phyloP scores from a whole-genome alignment of 495 filamentous ascomycete genomes.

The Hypoxylon rickii region DNA sequence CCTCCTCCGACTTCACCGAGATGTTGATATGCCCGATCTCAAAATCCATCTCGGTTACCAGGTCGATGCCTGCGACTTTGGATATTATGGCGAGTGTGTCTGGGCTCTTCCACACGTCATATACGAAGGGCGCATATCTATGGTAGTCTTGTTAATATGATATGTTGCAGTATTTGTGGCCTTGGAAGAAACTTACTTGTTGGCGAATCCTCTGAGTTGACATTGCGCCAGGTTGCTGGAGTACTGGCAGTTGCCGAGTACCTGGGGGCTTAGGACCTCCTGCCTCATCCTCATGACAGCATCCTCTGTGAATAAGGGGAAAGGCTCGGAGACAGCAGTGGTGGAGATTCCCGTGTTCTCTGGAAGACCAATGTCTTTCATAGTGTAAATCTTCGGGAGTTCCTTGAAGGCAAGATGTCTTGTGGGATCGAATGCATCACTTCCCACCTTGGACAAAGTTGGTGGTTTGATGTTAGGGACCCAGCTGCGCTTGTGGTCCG shows the following conservation, averaged over 20 bases:
- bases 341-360: constrained; percentile 64
- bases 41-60: constrained; percentile 71
- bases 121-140: constrained; percentile 59
- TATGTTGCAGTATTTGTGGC: not conserved
- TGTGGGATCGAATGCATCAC: constrained; percentile 41
- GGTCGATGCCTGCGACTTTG: constrained; percentile 73
- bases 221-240: constrained; percentile 67
- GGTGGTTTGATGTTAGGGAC: constrained; percentile 32
- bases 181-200: constrained; percentile 56
- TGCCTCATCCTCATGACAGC: constrained; percentile 67
- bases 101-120: constrained; percentile 71
- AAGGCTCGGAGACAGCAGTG: constrained; percentile 72
- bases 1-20: constrained; percentile 59
- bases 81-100: constrained; percentile 68
- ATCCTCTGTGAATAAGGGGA: constrained; percentile 70
- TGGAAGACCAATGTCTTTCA: constrained; percentile 63
- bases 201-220: constrained; percentile 69
- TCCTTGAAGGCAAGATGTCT: constrained; percentile 61
- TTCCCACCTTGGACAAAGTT: constrained; percentile 5
- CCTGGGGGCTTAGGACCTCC: constrained; percentile 66
- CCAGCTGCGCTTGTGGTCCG: constrained; percentile 17
- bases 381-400: constrained; percentile 58
- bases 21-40: constrained; percentile 79
- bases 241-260: constrained; percentile 67
- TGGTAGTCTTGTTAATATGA: constrained; percentile 16